Evolutionary conservation across 1,284 basidiomycete species (phyloP).

Genomic region (Ustilago trichophora): DNA sequence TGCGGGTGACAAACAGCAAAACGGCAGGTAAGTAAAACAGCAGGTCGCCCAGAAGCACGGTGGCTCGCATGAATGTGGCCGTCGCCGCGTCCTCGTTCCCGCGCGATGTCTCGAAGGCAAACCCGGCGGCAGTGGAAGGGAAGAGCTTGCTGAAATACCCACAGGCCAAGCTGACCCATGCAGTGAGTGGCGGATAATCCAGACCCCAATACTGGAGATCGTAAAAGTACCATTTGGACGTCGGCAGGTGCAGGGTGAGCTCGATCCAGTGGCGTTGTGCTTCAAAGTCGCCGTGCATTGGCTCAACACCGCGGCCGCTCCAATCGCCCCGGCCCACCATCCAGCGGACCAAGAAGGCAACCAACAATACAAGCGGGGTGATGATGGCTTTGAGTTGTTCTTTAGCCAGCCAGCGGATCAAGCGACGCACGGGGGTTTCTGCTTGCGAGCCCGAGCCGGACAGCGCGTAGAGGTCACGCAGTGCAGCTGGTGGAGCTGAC

Average conservation of each 20-base stretch:
- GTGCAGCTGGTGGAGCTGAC: slow-evolving; percentile 3
- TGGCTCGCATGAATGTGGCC: slow-evolving; percentile 80
- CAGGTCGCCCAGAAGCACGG: slow-evolving; percentile 77
- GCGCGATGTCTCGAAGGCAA: slow-evolving; percentile 78
- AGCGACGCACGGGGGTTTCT: slow-evolving; percentile 51
- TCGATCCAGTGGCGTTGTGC: slow-evolving; percentile 96
- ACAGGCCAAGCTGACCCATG: slow-evolving; percentile 68
- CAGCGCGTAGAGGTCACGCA: slow-evolving; percentile 29
- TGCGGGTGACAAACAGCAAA: slow-evolving; percentile 50
- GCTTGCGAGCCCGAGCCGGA: slow-evolving; percentile 31
- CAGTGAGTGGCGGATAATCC: slow-evolving; percentile 83
- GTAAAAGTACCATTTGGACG: slow-evolving; percentile 82
- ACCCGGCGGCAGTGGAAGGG: slow-evolving; percentile 55
- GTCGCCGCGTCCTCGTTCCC: slow-evolving; percentile 74
- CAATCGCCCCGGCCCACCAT: slow-evolving; percentile 50
- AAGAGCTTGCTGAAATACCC: slow-evolving; percentile 32
- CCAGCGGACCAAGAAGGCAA: slow-evolving; percentile 45
- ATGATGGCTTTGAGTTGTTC: slow-evolving; percentile 39
- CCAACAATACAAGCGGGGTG: slow-evolving; percentile 23
- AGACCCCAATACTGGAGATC: slow-evolving; percentile 90
- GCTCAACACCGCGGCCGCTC: slow-evolving; percentile 76
- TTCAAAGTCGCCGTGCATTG: slow-evolving; percentile 90
- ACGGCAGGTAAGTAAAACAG: slow-evolving; percentile 79
- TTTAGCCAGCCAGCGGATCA: slow-evolving; percentile 55
- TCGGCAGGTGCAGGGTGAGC: slow-evolving; percentile 78